Evolutionary conservation across 371 early-diverging fungal species (phyloP).

Genomic region (Apophysomyces ossiformis): DNA sequence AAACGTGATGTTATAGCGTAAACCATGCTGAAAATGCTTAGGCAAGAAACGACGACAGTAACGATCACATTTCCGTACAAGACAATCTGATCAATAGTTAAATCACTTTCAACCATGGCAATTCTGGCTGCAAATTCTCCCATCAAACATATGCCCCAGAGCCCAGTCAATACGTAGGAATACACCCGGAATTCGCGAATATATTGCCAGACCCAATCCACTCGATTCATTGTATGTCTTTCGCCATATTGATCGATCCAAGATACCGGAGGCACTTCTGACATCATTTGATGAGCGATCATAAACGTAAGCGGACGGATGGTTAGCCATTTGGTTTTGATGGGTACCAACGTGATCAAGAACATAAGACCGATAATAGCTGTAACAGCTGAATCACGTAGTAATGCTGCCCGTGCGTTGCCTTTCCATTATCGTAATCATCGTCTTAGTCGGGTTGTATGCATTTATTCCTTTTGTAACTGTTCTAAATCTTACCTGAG

Average conservation of each 20-base stretch:
- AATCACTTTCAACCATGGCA: constrained; percentile 14
- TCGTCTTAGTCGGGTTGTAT: no score
- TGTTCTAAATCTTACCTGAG: constrained; percentile 13
- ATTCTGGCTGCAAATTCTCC: constrained; percentile 12
- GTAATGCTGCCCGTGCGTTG: constrained; percentile 26
- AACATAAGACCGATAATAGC: constrained; percentile 29
- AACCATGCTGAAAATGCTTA: constrained; percentile 12
- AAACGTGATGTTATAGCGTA: background rate
- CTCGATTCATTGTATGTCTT: background rate
- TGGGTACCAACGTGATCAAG: constrained; percentile 24
- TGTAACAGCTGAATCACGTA: constrained; percentile 32
- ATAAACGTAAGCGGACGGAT: constrained; percentile 20
- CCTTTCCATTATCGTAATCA: background rate
- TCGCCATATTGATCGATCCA: constrained; percentile 7
- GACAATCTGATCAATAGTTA: constrained; percentile 24
- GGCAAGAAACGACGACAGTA: constrained; percentile 7
- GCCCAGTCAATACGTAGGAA: background rate
- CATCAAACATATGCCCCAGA: constrained; percentile 13
- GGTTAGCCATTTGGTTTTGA: constrained; percentile 12
- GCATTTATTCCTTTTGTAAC: background rate
- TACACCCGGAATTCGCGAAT: constrained; percentile 4
- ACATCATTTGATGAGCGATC: constrained; percentile 6
- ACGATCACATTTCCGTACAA: constrained; percentile 29
- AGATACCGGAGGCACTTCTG: background rate
- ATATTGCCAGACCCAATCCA: constrained; percentile 18